Evolutionary conservation across 306 rosid species (phyloP).

Genomic region (Sicyos baderoa): DNA sequence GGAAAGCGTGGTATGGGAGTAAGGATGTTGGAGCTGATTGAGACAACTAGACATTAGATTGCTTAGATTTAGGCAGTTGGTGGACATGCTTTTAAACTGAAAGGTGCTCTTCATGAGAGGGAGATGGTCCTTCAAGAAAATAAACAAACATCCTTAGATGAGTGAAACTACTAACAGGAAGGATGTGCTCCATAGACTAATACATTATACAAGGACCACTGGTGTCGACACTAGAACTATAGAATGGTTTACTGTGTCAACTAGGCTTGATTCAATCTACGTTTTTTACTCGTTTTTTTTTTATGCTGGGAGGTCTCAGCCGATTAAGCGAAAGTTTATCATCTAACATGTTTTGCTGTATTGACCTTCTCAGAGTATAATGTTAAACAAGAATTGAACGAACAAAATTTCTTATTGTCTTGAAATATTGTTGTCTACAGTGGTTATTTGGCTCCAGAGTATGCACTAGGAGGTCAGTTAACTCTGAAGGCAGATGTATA

Average conservation of each 20-base stretch:
- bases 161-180: background rate
- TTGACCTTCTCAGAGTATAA: background rate
- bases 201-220: background rate
- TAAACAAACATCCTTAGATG: background rate
- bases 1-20: background rate
- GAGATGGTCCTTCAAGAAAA: background rate
- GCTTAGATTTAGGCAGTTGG: background rate
- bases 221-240: conserved; percentile 1
- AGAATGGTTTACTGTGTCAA: background rate
- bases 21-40: background rate
- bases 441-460: conserved; percentile 96
- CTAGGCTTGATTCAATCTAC: background rate
- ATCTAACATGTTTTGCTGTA: background rate
- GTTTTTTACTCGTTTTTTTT: background rate
- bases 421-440: conserved; percentile 38
- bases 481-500: conserved; percentile 82
- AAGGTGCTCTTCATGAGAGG: background rate
- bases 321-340: background rate
- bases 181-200: background rate
- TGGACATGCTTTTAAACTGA: background rate
- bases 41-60: background rate
- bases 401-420: conserved; percentile 17
- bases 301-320: background rate
- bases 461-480: conserved; percentile 88
- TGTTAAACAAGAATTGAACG: background rate